Conservation (phyloP, 2,329 filamentous ascomycete genomes). For the Aureobasidium melanogenum region DNA sequence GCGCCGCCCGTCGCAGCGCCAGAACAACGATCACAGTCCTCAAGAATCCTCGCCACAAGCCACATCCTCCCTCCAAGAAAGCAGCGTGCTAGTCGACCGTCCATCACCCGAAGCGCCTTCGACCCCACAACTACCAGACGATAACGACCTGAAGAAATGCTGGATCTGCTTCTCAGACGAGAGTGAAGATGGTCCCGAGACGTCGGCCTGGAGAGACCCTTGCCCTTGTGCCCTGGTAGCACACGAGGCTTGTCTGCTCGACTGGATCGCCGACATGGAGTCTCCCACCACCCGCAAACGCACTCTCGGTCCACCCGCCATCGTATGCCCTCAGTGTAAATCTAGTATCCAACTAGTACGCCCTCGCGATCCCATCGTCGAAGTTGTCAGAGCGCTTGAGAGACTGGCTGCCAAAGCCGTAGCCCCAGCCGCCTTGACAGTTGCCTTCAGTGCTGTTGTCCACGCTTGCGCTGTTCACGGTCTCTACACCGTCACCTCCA, state of each 20-base stretch:
- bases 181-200: conserved; percentile 53
- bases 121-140: conserved; percentile 17
- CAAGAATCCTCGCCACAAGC: background rate
- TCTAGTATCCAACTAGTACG: conserved; percentile 67
- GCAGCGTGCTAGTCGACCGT: conserved; percentile 1
- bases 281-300: conserved; percentile 42
- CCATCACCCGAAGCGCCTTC: background rate
- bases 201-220: conserved; percentile 70
- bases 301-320: conserved; percentile 44
- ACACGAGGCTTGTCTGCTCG: conserved; percentile 80
- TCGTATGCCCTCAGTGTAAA: conserved; percentile 87
- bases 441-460: conserved; percentile 29
- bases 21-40: background rate
- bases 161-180: conserved; percentile 64
- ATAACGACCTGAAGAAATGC: conserved; percentile 43
- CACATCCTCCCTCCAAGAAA: background rate
- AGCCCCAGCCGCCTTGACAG: conserved; percentile 49
- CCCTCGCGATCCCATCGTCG: conserved; percentile 63
- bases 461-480: conserved; percentile 47
- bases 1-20: background rate
- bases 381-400: conserved; percentile 53
- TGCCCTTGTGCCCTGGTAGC: conserved; percentile 86
- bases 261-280: conserved; percentile 90
- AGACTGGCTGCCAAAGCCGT: conserved; percentile 49
- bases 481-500: conserved; percentile 52